Evolutionary conservation across 1,284 basidiomycete species (phyloP), one percentile per base, ranked within the genome.

Genomic region (Polyporus tsugae): DNA sequence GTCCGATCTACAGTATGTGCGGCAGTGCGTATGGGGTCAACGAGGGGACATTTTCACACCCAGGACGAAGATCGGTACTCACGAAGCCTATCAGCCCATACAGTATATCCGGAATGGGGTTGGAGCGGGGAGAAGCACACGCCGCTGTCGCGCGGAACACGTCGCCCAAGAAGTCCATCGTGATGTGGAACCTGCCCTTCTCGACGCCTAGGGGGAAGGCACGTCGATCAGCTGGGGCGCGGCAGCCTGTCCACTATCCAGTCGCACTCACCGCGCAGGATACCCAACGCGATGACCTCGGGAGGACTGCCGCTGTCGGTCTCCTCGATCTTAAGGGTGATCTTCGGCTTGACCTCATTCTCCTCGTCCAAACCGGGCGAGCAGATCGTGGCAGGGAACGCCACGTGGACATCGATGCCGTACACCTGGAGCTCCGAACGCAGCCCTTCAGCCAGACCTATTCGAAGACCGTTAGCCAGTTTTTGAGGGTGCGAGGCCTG

Each of bases 371-470:
- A 93, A 0, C 96, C 95, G 0, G 95, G 94, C 0, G 89, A 91
- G 69, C 86, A 87, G 81, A 99, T 98, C 0, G 95, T 96, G 0
- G 87, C 89, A 0, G 96, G 96, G 81, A 96, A 93, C 82, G 91
- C 96, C 64, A 96, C 89, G 75, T 97, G 96, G 0, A 97, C 89
- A 57, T 85, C 83, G 77, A 97, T 94, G 64, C 86, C 87, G 77
- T 96, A 95, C 0, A 98, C 82, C 68, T 91, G 81, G 63, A 97
- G 82, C 77, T 99, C 97, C 57, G 89, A 92, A 19, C 94, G 91
- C n/a, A 99, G 85, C 0, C 91, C 86, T 74, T 99, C 97, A 13
- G 95, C 95, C 1, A 98, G 87, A 39, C 93, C 95, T 95, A 19
- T 15, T 7, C n/a, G 57, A 35, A 7, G n/a, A 10, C 13, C 29